Conservation (phyloP, 352 stramenopile genomes). For the Phytophthora melonis region DNA sequence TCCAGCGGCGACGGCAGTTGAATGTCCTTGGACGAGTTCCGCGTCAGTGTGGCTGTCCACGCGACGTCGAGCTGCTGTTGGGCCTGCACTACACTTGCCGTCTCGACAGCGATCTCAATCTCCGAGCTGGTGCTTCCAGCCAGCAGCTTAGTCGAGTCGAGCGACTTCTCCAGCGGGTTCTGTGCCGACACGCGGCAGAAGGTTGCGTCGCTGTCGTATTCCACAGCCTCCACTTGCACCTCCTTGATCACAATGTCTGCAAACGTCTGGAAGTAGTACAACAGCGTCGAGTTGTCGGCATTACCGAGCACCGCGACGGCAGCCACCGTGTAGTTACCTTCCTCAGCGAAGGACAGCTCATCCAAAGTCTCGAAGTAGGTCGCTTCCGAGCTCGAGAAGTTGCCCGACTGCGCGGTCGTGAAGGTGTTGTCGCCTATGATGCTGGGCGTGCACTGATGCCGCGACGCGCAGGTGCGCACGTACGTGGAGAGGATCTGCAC, state of each 20-base stretch:
- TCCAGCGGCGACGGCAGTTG: constrained; percentile 55
- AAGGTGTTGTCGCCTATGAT: constrained; percentile 20
- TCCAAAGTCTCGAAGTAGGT: constrained; percentile 53
- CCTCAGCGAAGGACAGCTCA: constrained; percentile 43
- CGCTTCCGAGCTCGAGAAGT: constrained; percentile 49
- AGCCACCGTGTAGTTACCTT: constrained; percentile 54
- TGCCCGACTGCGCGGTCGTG: constrained; percentile 45
- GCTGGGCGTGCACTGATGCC: constrained; percentile 48
- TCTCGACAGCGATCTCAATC: constrained; percentile 44
- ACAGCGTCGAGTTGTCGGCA: constrained; percentile 35
- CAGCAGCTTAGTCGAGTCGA: constrained; percentile 39
- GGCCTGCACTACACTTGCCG: constrained; percentile 41
- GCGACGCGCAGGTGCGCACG: constrained; percentile 47
- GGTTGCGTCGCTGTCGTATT: constrained; percentile 48
- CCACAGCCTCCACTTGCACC: constrained; percentile 23
- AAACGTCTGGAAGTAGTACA: constrained; percentile 67
- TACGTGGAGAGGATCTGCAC: constrained; percentile 64
- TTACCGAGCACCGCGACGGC: constrained; percentile 59
- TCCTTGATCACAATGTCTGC: constrained; percentile 49
- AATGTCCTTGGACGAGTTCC: constrained; percentile 47
- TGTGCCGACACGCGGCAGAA: constrained; percentile 60
- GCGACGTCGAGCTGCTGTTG: constrained; percentile 28
- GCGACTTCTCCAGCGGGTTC: constrained; percentile 38
- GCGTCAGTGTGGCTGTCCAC: constrained; percentile 51
- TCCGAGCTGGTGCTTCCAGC: constrained; percentile 56